phyloP scores from a whole-genome alignment of 495 filamentous ascomycete species.

The Hypomontagnella monticulosa region DNA sequence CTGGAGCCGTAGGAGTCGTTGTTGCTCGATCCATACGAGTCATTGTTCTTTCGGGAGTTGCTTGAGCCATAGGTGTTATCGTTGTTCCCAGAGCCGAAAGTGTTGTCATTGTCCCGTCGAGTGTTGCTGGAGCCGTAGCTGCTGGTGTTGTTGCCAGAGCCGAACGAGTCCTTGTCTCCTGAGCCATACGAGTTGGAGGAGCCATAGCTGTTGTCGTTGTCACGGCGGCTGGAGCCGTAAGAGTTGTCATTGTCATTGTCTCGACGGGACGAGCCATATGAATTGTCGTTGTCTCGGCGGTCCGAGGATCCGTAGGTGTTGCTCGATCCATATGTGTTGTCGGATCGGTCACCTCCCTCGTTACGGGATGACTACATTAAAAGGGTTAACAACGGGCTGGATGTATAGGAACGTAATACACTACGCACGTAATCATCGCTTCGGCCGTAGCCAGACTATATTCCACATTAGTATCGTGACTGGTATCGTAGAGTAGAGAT shows the following conservation, averaged over 20 bases:
- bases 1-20: slow-evolving; percentile 30
- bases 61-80: slow-evolving; percentile 31
- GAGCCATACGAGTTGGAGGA: slow-evolving; percentile 32
- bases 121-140: slow-evolving; percentile 41
- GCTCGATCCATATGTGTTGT: slow-evolving; percentile 16
- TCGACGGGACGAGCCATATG: slow-evolving; percentile 39
- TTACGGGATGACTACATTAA: slow-evolving; percentile 4
- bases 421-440: slow-evolving; percentile 14
- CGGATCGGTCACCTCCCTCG: slow-evolving; percentile 3
- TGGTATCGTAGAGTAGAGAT: not conserved
- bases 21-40: slow-evolving; percentile 32
- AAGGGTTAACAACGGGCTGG: not conserved
- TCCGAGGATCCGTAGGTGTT: slow-evolving; percentile 24
- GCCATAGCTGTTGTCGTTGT: slow-evolving; percentile 20
- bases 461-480: slow-evolving; percentile 19
- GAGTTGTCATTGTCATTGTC: slow-evolving; percentile 35
- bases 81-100: slow-evolving; percentile 22
- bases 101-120: slow-evolving; percentile 4
- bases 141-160: slow-evolving; percentile 34
- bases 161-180: slow-evolving; percentile 26
- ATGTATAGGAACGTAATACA: not conserved
- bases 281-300: slow-evolving; percentile 22
- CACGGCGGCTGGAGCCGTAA: slow-evolving; percentile 11
- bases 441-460: slow-evolving; percentile 35
- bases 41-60: slow-evolving; percentile 15